Base-by-base conservation (phyloP, 805 yeast genomes). In the Candida saitoana region DNA sequence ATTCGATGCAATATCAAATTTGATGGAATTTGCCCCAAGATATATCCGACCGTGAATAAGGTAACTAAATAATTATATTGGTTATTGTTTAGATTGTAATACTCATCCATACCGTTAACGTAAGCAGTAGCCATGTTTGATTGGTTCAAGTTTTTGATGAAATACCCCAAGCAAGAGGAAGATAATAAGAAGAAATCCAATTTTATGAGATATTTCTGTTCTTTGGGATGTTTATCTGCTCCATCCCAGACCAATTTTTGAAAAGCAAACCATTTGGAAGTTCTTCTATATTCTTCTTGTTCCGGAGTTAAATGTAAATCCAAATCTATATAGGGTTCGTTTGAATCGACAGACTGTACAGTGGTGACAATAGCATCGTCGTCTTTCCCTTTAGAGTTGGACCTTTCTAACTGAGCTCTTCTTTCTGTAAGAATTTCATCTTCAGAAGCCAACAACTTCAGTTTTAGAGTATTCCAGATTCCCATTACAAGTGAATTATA, bases 81-180 rank as follows among this genome's bases (percentile, higher is more conserved):
- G 41, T 67, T 69, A 14, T 59, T 65, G 31, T 54, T 47, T 71
- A 73, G 67, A 18, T 52, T 43, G 44, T 64, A 69, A 49, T 65
- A 57, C 48, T 73, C 76, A 41, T 63, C 59, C 77, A 70, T 59
- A 8, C 77, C 78, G 46, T 69, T 71, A 31, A 73, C 63, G 49
- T 70, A 72, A 1, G 79, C 77, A 1, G 72, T 71, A 16, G 67
- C 60, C 20, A 73, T 52, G 49, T 73, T 73, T 27, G 52, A 53
- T 47, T 62, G 72, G 47, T 72, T 66, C 48, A 73, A 56, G 24
- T 63, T 68, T 53, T 73, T 73, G 48, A 70, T 65, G 49, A 71
- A 73, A 49, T 72, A 73, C 1, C 79, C 79, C 44, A 79, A 59
- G 56, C 80, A 74, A 0, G 83, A 69, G 48, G 78, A 77, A 35